These are phyloP conservation scores for Ceratocystis huliohia DNA, from an alignment of 2,329 filamentous ascomycete genomes.

Conservation along the genomic window DNA sequence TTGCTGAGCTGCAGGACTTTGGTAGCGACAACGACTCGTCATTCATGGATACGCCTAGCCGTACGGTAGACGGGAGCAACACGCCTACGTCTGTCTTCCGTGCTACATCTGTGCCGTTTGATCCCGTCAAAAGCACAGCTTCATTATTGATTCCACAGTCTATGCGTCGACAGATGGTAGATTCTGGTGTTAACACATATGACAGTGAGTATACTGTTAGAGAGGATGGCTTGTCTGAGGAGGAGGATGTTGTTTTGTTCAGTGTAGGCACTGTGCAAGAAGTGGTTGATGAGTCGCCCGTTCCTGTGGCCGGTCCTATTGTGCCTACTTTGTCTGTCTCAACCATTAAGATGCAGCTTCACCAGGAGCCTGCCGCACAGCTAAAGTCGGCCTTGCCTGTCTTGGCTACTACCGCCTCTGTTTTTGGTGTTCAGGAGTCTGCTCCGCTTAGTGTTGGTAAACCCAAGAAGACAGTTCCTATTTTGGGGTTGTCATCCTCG, in stretches of 20 bases:
- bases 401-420: conserved; percentile 25
- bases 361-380: conserved; percentile 22
- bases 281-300: conserved; percentile 16
- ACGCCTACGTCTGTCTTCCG: conserved; percentile 38
- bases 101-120: conserved; percentile 31
- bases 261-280: conserved; percentile 7
- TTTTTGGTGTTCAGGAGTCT: conserved; percentile 26
- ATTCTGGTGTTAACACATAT: conserved; percentile 50
- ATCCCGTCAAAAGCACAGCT: conserved; percentile 11
- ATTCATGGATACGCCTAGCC: conserved; percentile 43
- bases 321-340: conserved; percentile 13
- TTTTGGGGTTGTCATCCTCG: conserved; percentile 22
- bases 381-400: conserved; percentile 25
- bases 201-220: conserved; percentile 29
- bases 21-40: conserved; percentile 64
- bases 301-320: not conserved
- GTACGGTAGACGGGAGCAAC: conserved; percentile 34
- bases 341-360: not conserved
- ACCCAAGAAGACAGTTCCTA: conserved; percentile 20
- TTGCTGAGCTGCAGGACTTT: conserved; percentile 77
- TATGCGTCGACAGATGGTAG: conserved; percentile 38
- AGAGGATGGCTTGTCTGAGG: conserved; percentile 25
- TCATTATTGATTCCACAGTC: conserved; percentile 16
- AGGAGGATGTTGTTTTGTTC: conserved; percentile 24
- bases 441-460: conserved; percentile 28